Conservation (phyloP, 2,329 filamentous ascomycete genomes). For the Alternaria longipes region DNA sequence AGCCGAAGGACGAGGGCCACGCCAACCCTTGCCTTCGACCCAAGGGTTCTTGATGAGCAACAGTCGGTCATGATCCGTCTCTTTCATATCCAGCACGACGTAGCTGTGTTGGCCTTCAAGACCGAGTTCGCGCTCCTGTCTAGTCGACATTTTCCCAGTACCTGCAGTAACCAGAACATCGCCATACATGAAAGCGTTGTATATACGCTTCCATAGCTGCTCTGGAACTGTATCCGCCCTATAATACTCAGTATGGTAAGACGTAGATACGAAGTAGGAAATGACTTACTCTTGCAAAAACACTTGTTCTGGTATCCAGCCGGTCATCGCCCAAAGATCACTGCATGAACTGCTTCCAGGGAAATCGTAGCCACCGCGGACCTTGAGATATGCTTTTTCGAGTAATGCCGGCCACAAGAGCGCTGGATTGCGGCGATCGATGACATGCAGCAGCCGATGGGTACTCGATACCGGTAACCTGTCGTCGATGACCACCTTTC, state of each 20-base stretch:
- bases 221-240: conserved; percentile 81
- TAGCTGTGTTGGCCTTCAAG: conserved; percentile 94
- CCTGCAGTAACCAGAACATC: conserved; percentile 90
- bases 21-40: conserved; percentile 82
- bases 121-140: conserved; percentile 82
- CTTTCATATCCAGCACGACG: conserved; percentile 81
- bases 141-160: conserved; percentile 79
- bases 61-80: conserved; percentile 68
- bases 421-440: conserved; percentile 82
- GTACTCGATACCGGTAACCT: conserved; percentile 80
- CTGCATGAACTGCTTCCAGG: conserved; percentile 97
- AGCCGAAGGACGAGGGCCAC: conserved; percentile 56
- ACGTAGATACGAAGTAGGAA: not conserved
- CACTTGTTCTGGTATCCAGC: conserved; percentile 96
- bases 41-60: conserved; percentile 96
- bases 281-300: conserved; percentile 76
- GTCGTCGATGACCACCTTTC: conserved; percentile 89
- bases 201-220: conserved; percentile 79
- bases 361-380: conserved; percentile 95
- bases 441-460: conserved; percentile 80
- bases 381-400: conserved; percentile 96
- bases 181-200: conserved; percentile 75
- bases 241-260: conserved; percentile 17
- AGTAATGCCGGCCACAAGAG: conserved; percentile 90
- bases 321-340: conserved; percentile 89